Evolutionary conservation across 2,329 filamentous ascomycete genomes (phyloP).

Genomic region (Aspergillus brunneoviolaceus): DNA sequence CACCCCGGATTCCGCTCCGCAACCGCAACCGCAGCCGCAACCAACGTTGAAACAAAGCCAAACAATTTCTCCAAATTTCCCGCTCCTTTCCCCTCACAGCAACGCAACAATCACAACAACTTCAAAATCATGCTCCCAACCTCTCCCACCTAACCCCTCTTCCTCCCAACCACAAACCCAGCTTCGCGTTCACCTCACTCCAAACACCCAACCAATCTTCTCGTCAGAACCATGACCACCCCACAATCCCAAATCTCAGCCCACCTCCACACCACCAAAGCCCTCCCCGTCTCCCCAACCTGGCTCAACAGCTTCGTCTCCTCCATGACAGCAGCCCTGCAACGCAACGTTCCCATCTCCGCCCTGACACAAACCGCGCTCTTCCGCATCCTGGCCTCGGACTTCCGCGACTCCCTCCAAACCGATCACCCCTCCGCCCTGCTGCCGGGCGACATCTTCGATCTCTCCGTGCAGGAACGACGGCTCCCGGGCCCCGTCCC

Average conservation of each 20-base stretch:
- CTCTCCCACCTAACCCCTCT: not conserved
- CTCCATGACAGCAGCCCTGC: conserved; percentile 48
- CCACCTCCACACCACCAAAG: conserved; percentile 58
- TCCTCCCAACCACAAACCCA: not conserved
- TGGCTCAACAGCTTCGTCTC: conserved; percentile 67
- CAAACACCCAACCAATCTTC: not conserved
- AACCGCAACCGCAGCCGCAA: not conserved
- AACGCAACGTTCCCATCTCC: conserved; percentile 61
- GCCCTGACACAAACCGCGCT: conserved; percentile 76
- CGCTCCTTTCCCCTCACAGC: not conserved
- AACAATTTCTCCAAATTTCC: conserved; percentile 2
- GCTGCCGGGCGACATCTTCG: conserved; percentile 60
- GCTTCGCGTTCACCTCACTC: too few relatives aligned
- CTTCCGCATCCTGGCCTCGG: conserved; percentile 74
- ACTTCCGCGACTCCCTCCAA: conserved; percentile 65
- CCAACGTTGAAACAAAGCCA: not conserved
- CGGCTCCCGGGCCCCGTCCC: conserved; percentile 62
- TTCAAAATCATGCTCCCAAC: not conserved
- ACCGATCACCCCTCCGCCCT: conserved; percentile 46
- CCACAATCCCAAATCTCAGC: conserved; percentile 41
- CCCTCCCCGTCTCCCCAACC: conserved; percentile 54
- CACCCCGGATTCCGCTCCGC: conserved; percentile 22
- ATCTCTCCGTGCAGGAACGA: conserved; percentile 55
- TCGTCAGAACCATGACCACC: conserved; percentile 24
- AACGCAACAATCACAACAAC: not conserved